These are phyloP conservation scores for Neobulgaria alba DNA, from an alignment of 2,329 filamentous ascomycete genomes.

Conservation along the genomic window DNA sequence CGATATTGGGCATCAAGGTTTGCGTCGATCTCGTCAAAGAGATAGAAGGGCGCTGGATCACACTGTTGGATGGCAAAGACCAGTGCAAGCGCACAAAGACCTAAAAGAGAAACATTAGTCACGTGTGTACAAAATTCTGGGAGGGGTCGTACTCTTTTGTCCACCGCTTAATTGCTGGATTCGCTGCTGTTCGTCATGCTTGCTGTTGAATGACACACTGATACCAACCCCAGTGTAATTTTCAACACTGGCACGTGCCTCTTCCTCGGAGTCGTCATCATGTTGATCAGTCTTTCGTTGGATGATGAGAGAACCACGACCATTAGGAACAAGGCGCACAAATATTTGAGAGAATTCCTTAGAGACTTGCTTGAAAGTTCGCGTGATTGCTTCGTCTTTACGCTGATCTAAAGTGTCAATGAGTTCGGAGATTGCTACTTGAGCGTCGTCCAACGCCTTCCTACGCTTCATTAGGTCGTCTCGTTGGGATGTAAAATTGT, in stretches of 20 bases:
- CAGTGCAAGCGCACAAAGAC: slow-evolving; percentile 90
- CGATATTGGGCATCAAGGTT: slow-evolving; percentile 97
- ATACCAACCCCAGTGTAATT: slow-evolving; percentile 96
- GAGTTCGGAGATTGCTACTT: slow-evolving; percentile 81
- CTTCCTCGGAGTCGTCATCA: slow-evolving; percentile 59
- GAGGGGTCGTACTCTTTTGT: slow-evolving; percentile 73
- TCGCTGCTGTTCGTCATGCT: slow-evolving; percentile 94
- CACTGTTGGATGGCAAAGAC: slow-evolving; percentile 99
- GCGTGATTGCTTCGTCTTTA: slow-evolving; percentile 96
- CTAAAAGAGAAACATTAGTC: slow-evolving; percentile 34
- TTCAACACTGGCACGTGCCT: slow-evolving; percentile 66
- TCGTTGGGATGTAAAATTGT: slow-evolving; percentile 88
- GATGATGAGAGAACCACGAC: slow-evolving; percentile 84
- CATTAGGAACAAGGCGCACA: slow-evolving; percentile 87
- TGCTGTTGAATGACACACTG: slow-evolving; percentile 96
- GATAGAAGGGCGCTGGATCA: slow-evolving; percentile 95
- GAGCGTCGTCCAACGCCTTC: slow-evolving; percentile 77
- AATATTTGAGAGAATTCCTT: slow-evolving; percentile 90
- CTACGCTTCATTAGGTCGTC: slow-evolving; percentile 78
- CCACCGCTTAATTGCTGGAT: slow-evolving; percentile 96
- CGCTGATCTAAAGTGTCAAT: slow-evolving; percentile 88
- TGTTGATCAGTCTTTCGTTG: slow-evolving; percentile 78
- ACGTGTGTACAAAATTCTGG: not conserved
- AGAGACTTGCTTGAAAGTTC: slow-evolving; percentile 96
- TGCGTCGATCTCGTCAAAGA: slow-evolving; percentile 98